Conservation (phyloP, 2,329 filamentous ascomycete species). For the Cladosporium colombiae region DNA sequence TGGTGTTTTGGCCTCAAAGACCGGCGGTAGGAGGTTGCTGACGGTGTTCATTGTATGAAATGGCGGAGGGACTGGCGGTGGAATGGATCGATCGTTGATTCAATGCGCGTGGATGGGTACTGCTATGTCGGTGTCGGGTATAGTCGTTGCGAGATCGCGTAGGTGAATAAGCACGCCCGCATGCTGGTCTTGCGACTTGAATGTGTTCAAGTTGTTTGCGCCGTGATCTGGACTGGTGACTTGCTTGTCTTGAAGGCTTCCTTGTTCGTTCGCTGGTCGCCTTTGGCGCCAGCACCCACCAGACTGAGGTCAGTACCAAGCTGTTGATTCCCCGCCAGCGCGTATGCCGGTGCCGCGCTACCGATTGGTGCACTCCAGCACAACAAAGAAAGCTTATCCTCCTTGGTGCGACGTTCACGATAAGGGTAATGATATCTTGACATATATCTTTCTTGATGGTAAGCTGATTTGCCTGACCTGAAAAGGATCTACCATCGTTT, state of each 20-base stretch:
- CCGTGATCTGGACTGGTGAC: neutral
- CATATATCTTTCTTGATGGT: no score
- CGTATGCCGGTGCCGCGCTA: neutral
- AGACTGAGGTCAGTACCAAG: neutral
- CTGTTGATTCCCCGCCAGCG: slow-evolving; percentile 1
- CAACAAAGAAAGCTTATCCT: slow-evolving; percentile 6
- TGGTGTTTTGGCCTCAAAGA: slow-evolving; percentile 3
- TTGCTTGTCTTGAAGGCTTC: neutral
- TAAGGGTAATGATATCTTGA: neutral
- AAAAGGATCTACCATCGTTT: no score
- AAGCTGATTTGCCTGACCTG: no score
- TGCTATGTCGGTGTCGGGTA: slow-evolving; percentile 2
- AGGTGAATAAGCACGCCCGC: neutral
- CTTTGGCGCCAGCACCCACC: neutral
- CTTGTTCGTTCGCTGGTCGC: neutral
- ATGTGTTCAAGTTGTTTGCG: neutral
- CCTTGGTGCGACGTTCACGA: neutral
- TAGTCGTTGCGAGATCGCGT: neutral
- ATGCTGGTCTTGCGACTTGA: neutral
- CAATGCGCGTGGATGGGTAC: neutral
- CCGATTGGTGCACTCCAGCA: neutral
- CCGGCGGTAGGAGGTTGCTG: neutral
- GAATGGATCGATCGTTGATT: neutral
- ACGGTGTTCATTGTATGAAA: slow-evolving; percentile 6
- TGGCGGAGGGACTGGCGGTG: neutral